Evolutionary conservation across 2,329 filamentous ascomycete genomes (phyloP).

Genomic region (Beauveria rudraprayagi): DNA sequence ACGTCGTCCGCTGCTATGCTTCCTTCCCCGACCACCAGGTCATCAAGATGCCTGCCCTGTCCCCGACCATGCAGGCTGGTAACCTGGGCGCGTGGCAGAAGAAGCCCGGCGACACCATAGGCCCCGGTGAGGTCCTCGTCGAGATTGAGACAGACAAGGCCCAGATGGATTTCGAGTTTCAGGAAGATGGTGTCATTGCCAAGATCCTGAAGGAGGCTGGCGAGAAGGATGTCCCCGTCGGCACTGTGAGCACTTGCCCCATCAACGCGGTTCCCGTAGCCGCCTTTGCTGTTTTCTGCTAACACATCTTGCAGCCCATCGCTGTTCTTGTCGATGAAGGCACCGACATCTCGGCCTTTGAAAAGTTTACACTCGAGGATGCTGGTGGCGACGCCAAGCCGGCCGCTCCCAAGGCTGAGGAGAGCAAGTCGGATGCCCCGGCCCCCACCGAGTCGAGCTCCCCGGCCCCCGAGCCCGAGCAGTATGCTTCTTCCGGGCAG

Average conservation of each 20-base stretch:
- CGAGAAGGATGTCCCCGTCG: slow-evolving; percentile 88
- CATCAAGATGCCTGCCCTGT: slow-evolving; percentile 96
- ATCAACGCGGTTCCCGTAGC: background rate
- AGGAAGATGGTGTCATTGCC: slow-evolving; percentile 92
- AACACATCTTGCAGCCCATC: slow-evolving; percentile 61
- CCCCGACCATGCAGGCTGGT: slow-evolving; percentile 92
- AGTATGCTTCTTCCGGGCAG: slow-evolving; percentile 66
- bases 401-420: slow-evolving; percentile 57
- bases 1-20: slow-evolving; percentile 58
- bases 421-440: slow-evolving; percentile 56
- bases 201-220: slow-evolving; percentile 91
- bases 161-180: slow-evolving; percentile 99
- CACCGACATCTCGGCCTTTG: slow-evolving; percentile 78
- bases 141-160: slow-evolving; percentile 99
- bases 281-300: background rate
- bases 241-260: slow-evolving; percentile 62
- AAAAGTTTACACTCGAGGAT: slow-evolving; percentile 79
- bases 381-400: slow-evolving; percentile 72
- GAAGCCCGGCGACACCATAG: slow-evolving; percentile 80
- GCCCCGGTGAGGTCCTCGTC: slow-evolving; percentile 88
- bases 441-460: slow-evolving; percentile 41
- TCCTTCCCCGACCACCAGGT: slow-evolving; percentile 92
- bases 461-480: slow-evolving; percentile 49
- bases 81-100: slow-evolving; percentile 98
- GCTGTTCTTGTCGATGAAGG: slow-evolving; percentile 91